These are phyloP conservation scores for Lathyrus oleraceus DNA, from an alignment of 306 rosid genomes.

Conservation along the genomic window DNA sequence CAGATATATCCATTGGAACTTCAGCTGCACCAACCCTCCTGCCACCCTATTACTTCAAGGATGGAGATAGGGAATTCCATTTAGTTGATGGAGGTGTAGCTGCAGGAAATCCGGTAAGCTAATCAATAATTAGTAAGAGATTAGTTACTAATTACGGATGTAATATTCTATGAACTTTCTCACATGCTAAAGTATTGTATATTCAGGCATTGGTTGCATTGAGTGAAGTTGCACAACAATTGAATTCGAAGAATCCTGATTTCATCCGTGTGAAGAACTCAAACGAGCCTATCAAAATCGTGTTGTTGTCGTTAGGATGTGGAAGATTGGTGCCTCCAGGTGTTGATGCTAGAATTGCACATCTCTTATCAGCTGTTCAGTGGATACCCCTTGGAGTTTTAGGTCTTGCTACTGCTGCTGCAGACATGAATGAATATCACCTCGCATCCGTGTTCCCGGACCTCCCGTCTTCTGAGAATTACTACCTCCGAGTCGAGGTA, in stretches of 20 bases:
- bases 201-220: slow-evolving; percentile 57
- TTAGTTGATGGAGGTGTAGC: slow-evolving; percentile 38
- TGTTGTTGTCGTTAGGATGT: slow-evolving; percentile 15
- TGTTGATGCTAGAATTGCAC: rapidly evolving
- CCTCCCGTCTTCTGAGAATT: background rate
- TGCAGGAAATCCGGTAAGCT: slow-evolving; percentile 34
- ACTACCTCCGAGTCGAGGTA: slow-evolving; percentile 15
- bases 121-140: background rate
- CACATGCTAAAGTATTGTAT: background rate
- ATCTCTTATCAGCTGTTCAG: rapidly evolving
- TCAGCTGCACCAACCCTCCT: slow-evolving; percentile 36
- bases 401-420: background rate
- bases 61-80: slow-evolving; percentile 14
- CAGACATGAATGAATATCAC: slow-evolving; percentile 1
- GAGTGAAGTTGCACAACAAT: slow-evolving; percentile 51
- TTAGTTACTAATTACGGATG: background rate
- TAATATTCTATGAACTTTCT: background rate
- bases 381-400: background rate
- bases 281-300: background rate
- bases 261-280: background rate
- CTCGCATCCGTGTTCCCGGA: background rate
- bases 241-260: slow-evolving; percentile 33
- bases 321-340: background rate
- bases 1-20: slow-evolving; percentile 38
- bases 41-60: slow-evolving; percentile 30